A percentile compares a stretch with the other conserved stretches of the same genome.
Evolutionary conservation across 495 filamentous ascomycete genomes (phyloP).

Genomic region (Penicillium roqueforti): DNA sequence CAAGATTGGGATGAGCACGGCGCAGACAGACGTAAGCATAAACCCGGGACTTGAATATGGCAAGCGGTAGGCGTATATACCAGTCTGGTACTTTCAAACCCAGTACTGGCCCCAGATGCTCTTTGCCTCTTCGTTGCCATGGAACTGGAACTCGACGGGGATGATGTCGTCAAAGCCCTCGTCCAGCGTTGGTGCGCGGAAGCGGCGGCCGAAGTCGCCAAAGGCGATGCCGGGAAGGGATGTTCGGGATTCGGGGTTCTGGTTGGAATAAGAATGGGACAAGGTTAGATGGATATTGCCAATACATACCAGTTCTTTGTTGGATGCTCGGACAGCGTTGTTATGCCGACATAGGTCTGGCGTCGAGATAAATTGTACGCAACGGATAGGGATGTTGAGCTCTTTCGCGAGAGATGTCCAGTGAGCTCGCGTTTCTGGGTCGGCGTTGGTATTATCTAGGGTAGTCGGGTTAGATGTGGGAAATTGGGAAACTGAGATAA

Average conservation of each 20-base stretch:
- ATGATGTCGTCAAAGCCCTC: slow-evolving; percentile 86
- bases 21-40: background rate
- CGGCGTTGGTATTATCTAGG: slow-evolving; percentile 89
- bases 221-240: slow-evolving; percentile 79
- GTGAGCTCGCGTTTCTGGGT: slow-evolving; percentile 63
- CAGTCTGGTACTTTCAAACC: slow-evolving; percentile 41
- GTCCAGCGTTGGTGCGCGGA: slow-evolving; percentile 60
- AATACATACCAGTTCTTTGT: slow-evolving; percentile 38
- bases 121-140: slow-evolving; percentile 51
- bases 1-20: background rate
- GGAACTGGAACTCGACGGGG: slow-evolving; percentile 63
- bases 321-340: slow-evolving; percentile 75
- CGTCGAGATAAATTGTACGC: slow-evolving; percentile 75
- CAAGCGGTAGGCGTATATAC: background rate
- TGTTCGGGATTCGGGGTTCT: slow-evolving; percentile 78
- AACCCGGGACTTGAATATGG: background rate
- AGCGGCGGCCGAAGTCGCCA: slow-evolving; percentile 62
- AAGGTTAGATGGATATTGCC: background rate
- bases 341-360: slow-evolving; percentile 81
- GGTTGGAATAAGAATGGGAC: slow-evolving; percentile 28
- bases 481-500: too few species aligned
- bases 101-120: slow-evolving; percentile 69
- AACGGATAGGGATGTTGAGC: slow-evolving; percentile 70
- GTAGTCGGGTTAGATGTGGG: slow-evolving; percentile 4
- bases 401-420: slow-evolving; percentile 74